Conservation (phyloP, 2,329 filamentous ascomycete genomes). For the Hypoxylon sp. region DNA sequence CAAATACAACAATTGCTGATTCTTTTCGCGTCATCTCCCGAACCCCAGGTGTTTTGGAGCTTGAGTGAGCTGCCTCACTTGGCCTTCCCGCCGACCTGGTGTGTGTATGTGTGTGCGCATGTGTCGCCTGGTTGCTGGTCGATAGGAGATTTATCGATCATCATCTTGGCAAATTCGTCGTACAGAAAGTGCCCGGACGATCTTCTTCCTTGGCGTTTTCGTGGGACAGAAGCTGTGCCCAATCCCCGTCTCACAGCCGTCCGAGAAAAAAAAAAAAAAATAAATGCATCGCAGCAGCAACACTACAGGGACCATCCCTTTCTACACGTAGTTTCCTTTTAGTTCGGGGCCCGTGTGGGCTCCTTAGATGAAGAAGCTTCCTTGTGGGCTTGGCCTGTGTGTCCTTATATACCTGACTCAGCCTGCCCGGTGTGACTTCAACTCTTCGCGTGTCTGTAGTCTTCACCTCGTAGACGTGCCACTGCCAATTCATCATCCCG, state of each 20-base stretch:
- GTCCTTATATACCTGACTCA: constrained; percentile 35
- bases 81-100: constrained; percentile 25
- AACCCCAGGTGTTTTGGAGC: constrained; percentile 26
- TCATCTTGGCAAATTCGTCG: constrained; percentile 40
- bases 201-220: constrained; percentile 41
- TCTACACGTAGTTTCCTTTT: constrained; percentile 26
- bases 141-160: constrained; percentile 38
- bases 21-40: constrained; percentile 36
- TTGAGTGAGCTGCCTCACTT: constrained; percentile 46
- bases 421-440: constrained; percentile 16
- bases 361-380: constrained; percentile 29
- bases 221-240: constrained; percentile 27
- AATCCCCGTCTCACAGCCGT: constrained; percentile 28
- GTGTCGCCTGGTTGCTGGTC: constrained; percentile 22
- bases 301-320: constrained; percentile 40
- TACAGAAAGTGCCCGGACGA: constrained; percentile 36
- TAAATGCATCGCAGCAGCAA: constrained; percentile 31
- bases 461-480: constrained; percentile 13
- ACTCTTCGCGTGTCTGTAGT: constrained; percentile 24
- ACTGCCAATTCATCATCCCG: constrained; percentile 5
- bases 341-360: constrained; percentile 30
- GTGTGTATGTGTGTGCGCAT: background rate
- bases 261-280: constrained; percentile 14
- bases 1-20: constrained; percentile 32
- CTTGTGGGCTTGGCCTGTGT: constrained; percentile 30